phyloP scores from a whole-genome alignment of 305 asterid species.

The Andrographis paniculata region DNA sequence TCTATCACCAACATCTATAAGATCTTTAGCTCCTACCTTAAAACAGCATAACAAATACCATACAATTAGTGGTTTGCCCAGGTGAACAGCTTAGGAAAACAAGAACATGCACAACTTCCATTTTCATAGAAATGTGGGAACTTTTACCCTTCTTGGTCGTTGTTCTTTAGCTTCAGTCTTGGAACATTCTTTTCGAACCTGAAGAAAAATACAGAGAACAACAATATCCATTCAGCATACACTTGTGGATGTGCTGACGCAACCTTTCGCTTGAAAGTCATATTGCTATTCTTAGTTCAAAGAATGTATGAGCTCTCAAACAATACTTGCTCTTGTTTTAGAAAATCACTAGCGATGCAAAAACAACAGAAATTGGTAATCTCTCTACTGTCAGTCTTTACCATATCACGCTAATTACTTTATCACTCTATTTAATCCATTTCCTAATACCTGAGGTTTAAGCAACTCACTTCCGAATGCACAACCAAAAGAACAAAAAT shows the following conservation, averaged over 20 bases:
- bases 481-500: too few species aligned
- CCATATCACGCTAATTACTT: too few species aligned
- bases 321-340: too few species aligned
- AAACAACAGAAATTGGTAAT: too few species aligned
- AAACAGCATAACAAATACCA: constrained; percentile 17
- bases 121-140: neutral
- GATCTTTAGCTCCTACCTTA: constrained; percentile 75
- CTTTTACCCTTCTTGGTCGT: constrained; percentile 54
- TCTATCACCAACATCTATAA: constrained; percentile 57
- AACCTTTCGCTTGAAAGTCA: neutral
- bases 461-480: too few species aligned
- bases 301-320: neutral
- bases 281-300: neutral
- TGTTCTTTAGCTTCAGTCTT: constrained; percentile 27
- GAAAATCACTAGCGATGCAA: too few species aligned
- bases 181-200: constrained; percentile 63
- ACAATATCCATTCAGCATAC: constrained; percentile 9
- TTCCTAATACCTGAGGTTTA: too few species aligned
- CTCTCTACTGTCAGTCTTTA: too few species aligned
- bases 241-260: neutral
- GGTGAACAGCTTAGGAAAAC: constrained; percentile 1
- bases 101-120: neutral
- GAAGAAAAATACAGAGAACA: constrained; percentile 17
- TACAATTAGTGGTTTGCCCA: neutral
- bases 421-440: too few species aligned